Percentiles rank a stretch among this genome's conserved stretches.
Conservation (phyloP, 441 rosid species). For the Erysimum pusillum region DNA sequence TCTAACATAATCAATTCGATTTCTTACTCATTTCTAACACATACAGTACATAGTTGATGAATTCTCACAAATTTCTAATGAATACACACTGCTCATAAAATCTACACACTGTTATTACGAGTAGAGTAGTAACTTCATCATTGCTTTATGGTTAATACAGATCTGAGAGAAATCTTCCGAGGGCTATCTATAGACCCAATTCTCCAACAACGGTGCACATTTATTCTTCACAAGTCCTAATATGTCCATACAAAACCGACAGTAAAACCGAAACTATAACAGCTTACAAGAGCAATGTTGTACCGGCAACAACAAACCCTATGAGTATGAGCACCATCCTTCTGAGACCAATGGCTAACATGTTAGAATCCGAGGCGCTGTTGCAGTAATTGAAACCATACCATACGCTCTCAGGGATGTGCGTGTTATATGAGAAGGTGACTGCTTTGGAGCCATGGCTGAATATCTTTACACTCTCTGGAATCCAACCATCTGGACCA, state of each 20-base stretch:
- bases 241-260: conserved; percentile 39
- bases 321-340: conserved; percentile 22
- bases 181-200: conserved; percentile 23
- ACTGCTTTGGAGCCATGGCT: conserved; percentile 54
- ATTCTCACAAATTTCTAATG: not conserved
- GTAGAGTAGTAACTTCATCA: conserved; percentile 32
- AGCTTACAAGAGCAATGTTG: conserved; percentile 37
- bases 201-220: conserved; percentile 31
- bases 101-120: conserved; percentile 35
- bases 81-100: conserved; percentile 7
- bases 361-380: conserved; percentile 48
- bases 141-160: conserved; percentile 33
- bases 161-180: conserved; percentile 7
- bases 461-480: conserved; percentile 57
- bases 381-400: conserved; percentile 68
- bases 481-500: conserved; percentile 78
- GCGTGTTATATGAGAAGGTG: conserved; percentile 57
- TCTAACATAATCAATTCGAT: not conserved
- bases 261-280: conserved; percentile 14
- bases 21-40: not conserved
- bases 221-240: conserved; percentile 41
- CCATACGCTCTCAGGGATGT: conserved; percentile 63
- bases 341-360: conserved; percentile 47
- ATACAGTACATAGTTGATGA: not conserved
- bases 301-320: conserved; percentile 40